Evolutionary conservation across 352 stramenopile genomes (phyloP), one percentile per base, ranked within the genome.

Genomic region (Phytopythium delawarense): DNA sequence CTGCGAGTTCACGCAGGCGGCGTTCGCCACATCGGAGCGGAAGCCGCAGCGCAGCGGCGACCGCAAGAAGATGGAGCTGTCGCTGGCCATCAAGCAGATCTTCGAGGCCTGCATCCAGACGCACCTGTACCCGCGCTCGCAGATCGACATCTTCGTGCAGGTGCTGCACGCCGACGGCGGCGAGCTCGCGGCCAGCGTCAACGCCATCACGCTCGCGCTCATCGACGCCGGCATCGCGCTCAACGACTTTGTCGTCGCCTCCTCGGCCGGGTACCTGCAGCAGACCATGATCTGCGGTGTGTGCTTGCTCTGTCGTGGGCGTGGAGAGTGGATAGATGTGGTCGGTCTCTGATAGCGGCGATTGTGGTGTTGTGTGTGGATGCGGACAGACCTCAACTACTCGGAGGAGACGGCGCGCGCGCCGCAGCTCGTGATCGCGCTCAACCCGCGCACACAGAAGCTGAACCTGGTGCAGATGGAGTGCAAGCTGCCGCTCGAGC

Each of bases 91-190:
- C 53, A 94, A 97, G 71, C 85, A 97, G 73, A 96, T 96, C 52
- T 97, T 98, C 54, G 86, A 96, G 61, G 84, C 87, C 32, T 94
- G 87, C 50, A 89, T 97, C 59, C 88, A 96, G 75, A 96, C 89
- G 56, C 78, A 97, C 51, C 72, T 97, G 59, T 97, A 97, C 59
- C 87, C 90, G 56, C 80, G 87, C 21, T 96, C 90, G 54, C 89
- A 98, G 75, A 97, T 98, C 63, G 89, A 97, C 64, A 91, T 98
- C 28, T 96, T 96, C 37, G 82, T 97, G 39, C 91, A 97, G 63
- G 87, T 98, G 62, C 69, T 97, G 52, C 89, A 97, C 60, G 82
- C 88, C 7, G 92, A 98, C 63, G 92, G 92, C 37, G 87, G 91
- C 15, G 83, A 94, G 62, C 67, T 97, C n/a, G 70, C 87, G 0